Evolutionary conservation across 805 yeast genomes (phyloP), one percentile per base, ranked within the genome.

Genomic region (Kurtzmaniella fragi): DNA sequence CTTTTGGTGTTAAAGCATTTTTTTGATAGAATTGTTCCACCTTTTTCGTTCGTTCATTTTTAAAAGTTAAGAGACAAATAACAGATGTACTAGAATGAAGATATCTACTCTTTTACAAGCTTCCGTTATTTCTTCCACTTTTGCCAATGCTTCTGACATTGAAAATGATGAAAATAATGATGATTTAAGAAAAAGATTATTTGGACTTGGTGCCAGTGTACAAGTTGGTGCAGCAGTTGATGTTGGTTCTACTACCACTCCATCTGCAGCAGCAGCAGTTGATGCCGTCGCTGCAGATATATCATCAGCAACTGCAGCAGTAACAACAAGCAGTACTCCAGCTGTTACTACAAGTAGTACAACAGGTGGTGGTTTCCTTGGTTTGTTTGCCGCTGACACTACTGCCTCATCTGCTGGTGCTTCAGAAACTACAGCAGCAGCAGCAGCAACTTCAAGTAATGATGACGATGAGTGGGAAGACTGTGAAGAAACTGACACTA

Each of bases 221-320:
- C 42, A 41, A 34, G 39, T 37, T 11, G 15, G 4, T 20, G 31
- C 37, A 26, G 12, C 40, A 27, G 32, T 38, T 12, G 36, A 38
- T 9, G 40, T 39, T 14, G 40, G 40, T 13, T 10, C 31, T 14
- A 14, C 40, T 3, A 29, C 40, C 20, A 34, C 35, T 4, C 37
- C 33, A 14, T 25, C 34, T 17, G 35, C 36, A 9, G 33, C 39
- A 8, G 35, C 42, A 10, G 11, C 38, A 12, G 37, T 37, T 10
- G 28, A 28, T 16, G 13, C 37, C 12, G 40, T 17, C 13, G 39
- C 25, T 12, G 27, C 39, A 7, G 30, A 36, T 17, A 25, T 40
- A n/a, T 13, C 43, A 11, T 34, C 41, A n/a, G 33, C 32, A 8
- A 26, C 31, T 17, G 43, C 30, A 28, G 51, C 46, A 11, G 40